Base-by-base conservation (phyloP, 2,329 filamentous ascomycete genomes). In the Fusarium abutilonis region DNA sequence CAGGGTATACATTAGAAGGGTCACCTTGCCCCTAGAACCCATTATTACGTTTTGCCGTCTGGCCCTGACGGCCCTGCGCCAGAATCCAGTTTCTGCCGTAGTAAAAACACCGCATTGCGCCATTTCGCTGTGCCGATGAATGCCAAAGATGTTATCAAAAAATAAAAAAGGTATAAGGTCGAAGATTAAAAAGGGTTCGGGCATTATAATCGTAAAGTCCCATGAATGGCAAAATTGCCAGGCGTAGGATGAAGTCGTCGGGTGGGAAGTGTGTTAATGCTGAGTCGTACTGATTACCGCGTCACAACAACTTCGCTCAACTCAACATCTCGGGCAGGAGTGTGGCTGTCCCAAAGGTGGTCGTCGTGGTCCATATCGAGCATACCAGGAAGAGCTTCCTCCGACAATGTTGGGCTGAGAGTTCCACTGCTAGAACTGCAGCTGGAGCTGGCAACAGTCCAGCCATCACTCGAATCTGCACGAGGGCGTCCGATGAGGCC, bases 371-470 rank as follows among this genome's bases (percentile, higher is more conserved):
- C 73, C 66, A 78, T 67, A 42, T 77, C 79, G 29, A 76, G 61
- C 61, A 74, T 69, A n/a, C 72, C 70, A 4, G 74, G 74, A 7
- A 75, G 70, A 3, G 73, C 70, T 38, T 80, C 78, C 45, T 82
- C 81, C 0, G 80, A 80, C 8, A 80, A 76, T 1, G 78, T 79
- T 8, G 82, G 82, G 65, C 81, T 83, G 56, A 83, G 66, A n/a
- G 80, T 79, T 17, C 79, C 81, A 63, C 79, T 82, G 43, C 78
- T 79, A 48, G 80, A 81, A 46, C 77, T 76, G 57, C 76, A 80
- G 73, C 90, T 86, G 1, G 91, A 95, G 51, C 88, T 93, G 67
- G 91, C 92, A 41, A 94, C 85, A 9, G 92, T 94, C 93, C 93
- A 97, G 70, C 95, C 92, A 68, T 96, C 93, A 70, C 89, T 92